Evolutionary conservation across 2,329 filamentous ascomycete species (phyloP), one percentile per base, ranked within the genome.

Genomic region (Alternaria triticina): DNA sequence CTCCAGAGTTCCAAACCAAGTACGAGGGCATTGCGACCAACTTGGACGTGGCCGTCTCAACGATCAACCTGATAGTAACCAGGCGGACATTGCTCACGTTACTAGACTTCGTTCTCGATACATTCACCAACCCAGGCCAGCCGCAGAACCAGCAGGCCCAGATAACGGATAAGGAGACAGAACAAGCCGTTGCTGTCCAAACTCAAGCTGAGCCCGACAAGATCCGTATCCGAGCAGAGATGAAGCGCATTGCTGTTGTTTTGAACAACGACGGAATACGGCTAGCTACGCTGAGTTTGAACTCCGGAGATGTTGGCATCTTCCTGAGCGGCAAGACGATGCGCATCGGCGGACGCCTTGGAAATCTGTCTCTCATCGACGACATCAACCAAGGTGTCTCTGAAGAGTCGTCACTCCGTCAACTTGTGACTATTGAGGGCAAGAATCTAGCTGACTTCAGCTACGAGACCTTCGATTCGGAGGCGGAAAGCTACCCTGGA

Each of bases 201-300:
- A 57, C 68, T 3, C 69, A 82, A 6, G 72, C 79, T 13, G 83
- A 89, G 25, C 81, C 83, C 27, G 91, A 92, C 59, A 96, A 96
- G 67, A 96, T 99, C 68, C 89, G 94, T 23, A 95, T 99, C 79
- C 97, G 97, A 80, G 90, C 96, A 45, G 91, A 97, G 65, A 83
- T 99, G 66, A 96, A 97, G 82, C 94, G 92, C 82, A 97, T 99
- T 67, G 89, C 93, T 3, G 86, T 99, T 27, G 95, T 99, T 66
- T 85, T 99, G 59, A 99, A 99, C 78, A 98, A 99, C 68, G 96
- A 99, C 77, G 96, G 96, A 0, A 96, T 98, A 61, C 89, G 96
- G 25, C 86, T 99, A 27, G 96, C 96, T 27, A 99, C 96, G 0
- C 82, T 99, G 17, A 96, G 94, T 57, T 89, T 99, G 74, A 96